These are phyloP conservation scores for Pyrenochaeta sp. DNA, from an alignment of 2,329 filamentous ascomycete genomes.

Conservation along the genomic window DNA sequence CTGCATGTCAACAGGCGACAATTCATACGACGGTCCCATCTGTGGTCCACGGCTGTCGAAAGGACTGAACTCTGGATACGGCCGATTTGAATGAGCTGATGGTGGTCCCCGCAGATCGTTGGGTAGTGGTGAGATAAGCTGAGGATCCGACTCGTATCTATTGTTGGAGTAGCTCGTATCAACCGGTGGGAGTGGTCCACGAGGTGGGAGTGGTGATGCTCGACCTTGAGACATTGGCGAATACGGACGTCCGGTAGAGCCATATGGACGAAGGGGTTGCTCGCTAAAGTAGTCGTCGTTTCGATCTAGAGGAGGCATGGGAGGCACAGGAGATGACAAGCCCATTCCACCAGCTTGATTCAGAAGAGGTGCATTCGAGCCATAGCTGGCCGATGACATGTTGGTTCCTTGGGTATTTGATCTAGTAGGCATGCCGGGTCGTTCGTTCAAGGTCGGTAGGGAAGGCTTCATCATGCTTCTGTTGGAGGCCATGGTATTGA, in stretches of 20 bases:
- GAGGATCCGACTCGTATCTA: constrained; percentile 31
- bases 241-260: constrained; percentile 33
- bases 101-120: constrained; percentile 24
- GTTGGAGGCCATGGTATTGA: constrained; percentile 48
- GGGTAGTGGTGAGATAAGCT: constrained; percentile 28
- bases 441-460: constrained; percentile 51
- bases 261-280: constrained; percentile 25
- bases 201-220: constrained; percentile 34
- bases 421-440: constrained; percentile 46
- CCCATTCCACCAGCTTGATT: constrained; percentile 68
- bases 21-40: constrained; percentile 39
- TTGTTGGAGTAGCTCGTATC: constrained; percentile 36
- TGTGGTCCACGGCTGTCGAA: constrained; percentile 37
- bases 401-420: constrained; percentile 64
- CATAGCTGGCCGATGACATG: constrained; percentile 63
- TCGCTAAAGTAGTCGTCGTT: constrained; percentile 40
- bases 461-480: constrained; percentile 45
- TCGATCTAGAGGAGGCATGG: constrained; percentile 38
- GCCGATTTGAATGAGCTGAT: constrained; percentile 17
- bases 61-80: constrained; percentile 41
- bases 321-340: constrained; percentile 35
- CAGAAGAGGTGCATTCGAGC: constrained; percentile 69
- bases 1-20: constrained; percentile 45
- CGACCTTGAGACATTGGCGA: constrained; percentile 41
- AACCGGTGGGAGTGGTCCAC: constrained; percentile 37